Evolutionary conservation across 2,329 filamentous ascomycete species (phyloP).

Genomic region (Emydomyces testavorans): DNA sequence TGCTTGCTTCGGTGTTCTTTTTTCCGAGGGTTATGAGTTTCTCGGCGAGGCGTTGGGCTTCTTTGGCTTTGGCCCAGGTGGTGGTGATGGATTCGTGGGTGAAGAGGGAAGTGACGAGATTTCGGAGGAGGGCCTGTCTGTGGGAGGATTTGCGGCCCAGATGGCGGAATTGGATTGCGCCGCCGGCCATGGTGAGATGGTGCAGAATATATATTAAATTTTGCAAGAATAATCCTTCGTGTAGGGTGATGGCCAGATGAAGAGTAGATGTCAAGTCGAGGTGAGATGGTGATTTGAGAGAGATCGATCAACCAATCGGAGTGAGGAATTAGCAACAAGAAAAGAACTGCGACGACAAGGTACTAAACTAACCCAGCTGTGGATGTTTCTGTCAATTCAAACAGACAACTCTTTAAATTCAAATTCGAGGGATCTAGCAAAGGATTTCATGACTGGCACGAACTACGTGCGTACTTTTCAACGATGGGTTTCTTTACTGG

Average conservation of each 20-base stretch:
- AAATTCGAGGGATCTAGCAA: too few species aligned
- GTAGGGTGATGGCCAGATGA: neutral
- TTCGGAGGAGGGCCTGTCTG: slow-evolving; percentile 82
- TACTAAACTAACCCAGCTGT: too few species aligned
- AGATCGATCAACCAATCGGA: slow-evolving; percentile 12
- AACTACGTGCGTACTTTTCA: too few species aligned
- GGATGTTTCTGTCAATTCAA: too few species aligned
- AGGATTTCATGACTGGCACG: too few species aligned
- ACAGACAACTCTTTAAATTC: too few species aligned
- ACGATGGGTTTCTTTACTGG: slow-evolving; percentile 62
- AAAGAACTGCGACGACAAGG: too few species aligned
- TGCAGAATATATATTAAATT: too few species aligned
- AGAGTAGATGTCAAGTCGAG: neutral
- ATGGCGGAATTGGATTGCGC: slow-evolving; percentile 76
- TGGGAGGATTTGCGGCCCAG: slow-evolving; percentile 76
- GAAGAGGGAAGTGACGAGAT: slow-evolving; percentile 90
- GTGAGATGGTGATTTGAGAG: neutral
- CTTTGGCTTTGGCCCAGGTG: slow-evolving; percentile 93
- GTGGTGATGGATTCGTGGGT: slow-evolving; percentile 87
- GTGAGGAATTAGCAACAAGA: neutral
- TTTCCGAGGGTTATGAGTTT: slow-evolving; percentile 91
- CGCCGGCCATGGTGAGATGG: slow-evolving; percentile 72
- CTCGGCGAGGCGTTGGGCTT: slow-evolving; percentile 85
- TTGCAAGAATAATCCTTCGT: neutral
- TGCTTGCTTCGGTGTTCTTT: slow-evolving; percentile 74